Percentiles rank a stretch among this genome's conserved stretches.
Evolutionary conservation across 257 asterid species (phyloP).

Genomic region (Gentiana macrophylla): DNA sequence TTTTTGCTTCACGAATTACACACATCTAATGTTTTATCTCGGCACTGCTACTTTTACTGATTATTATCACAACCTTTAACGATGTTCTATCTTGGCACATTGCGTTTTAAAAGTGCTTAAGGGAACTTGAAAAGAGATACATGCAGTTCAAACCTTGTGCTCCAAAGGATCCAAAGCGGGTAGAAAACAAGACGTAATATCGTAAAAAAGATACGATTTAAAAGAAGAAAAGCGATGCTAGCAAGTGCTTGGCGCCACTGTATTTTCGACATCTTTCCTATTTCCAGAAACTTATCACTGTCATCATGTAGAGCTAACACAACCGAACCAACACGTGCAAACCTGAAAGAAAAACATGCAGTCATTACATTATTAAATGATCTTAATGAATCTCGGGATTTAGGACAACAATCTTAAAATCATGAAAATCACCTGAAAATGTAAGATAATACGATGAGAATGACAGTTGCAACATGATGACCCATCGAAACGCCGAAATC

Average conservation of each 20-base stretch:
- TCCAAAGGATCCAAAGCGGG: slow-evolving; percentile 88
- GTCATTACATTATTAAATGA: slow-evolving; percentile 2
- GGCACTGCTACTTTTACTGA: too few relatives aligned
- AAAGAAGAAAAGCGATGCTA: slow-evolving; percentile 65
- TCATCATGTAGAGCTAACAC: slow-evolving; percentile 93
- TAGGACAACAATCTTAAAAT: slow-evolving; percentile 6
- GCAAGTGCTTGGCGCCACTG: slow-evolving; percentile 71
- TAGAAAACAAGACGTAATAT: slow-evolving; percentile 71
- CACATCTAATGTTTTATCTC: not conserved
- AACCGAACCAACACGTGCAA: slow-evolving; percentile 76
- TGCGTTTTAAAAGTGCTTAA: too few relatives aligned
- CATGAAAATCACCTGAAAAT: slow-evolving; percentile 39
- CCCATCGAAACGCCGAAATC: slow-evolving; percentile 95
- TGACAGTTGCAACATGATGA: slow-evolving; percentile 75
- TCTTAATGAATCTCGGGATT: too few relatives aligned
- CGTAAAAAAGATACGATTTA: slow-evolving; percentile 46
- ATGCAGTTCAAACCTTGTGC: slow-evolving; percentile 55
- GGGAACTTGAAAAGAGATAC: too few relatives aligned
- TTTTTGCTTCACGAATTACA: not conserved
- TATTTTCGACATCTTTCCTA: slow-evolving; percentile 94
- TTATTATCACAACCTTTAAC: too few relatives aligned
- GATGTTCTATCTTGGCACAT: too few relatives aligned
- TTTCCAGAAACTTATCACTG: slow-evolving; percentile 72
- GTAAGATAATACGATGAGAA: slow-evolving; percentile 66
- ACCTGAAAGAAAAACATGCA: slow-evolving; percentile 31